A percentile compares a stretch with the other conserved stretches of the same genome.
These are phyloP conservation scores for Cladosporium austrohemisphaericum DNA, from an alignment of 2,329 filamentous ascomycete species.

Conservation along the genomic window DNA sequence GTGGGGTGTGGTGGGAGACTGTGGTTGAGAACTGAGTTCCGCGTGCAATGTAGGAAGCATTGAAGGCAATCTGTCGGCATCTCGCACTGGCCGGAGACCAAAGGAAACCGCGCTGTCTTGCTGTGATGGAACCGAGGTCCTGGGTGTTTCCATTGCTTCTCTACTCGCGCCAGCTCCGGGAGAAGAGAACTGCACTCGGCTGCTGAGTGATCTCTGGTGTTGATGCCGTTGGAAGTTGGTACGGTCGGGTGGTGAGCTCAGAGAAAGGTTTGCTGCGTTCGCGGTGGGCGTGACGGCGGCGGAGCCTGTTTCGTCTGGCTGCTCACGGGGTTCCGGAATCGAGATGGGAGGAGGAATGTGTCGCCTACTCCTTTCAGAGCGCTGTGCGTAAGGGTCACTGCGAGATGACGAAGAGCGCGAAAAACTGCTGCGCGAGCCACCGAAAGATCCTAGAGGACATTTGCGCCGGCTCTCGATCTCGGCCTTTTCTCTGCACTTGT, in stretches of 20 bases:
- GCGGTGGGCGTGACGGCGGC: constrained; percentile 49
- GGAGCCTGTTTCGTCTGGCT: constrained; percentile 49
- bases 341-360: constrained; percentile 84
- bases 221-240: constrained; percentile 59
- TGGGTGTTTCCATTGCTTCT: constrained; percentile 22
- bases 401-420: constrained; percentile 32
- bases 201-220: constrained; percentile 45
- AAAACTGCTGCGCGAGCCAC: constrained; percentile 33
- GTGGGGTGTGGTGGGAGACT: constrained; percentile 81
- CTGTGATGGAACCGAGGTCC: constrained; percentile 29
- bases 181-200: constrained; percentile 28
- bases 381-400: constrained; percentile 34
- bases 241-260: constrained; percentile 69
- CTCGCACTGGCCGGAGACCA: constrained; percentile 70
- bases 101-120: constrained; percentile 45
- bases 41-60: constrained; percentile 69
- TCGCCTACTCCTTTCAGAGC: constrained; percentile 55
- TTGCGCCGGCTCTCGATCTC: constrained; percentile 71
- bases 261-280: constrained; percentile 51
- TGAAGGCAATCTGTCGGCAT: constrained; percentile 76
- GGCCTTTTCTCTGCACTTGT: constrained; percentile 81
- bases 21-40: constrained; percentile 79
- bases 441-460: constrained; percentile 30
- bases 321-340: constrained; percentile 56
- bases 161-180: constrained; percentile 22